Percentiles rank a stretch among this genome's conserved stretches.
These are phyloP conservation scores for Aspergillus saccharolyticus DNA, from an alignment of 495 filamentous ascomycete species.

Conservation along the genomic window DNA sequence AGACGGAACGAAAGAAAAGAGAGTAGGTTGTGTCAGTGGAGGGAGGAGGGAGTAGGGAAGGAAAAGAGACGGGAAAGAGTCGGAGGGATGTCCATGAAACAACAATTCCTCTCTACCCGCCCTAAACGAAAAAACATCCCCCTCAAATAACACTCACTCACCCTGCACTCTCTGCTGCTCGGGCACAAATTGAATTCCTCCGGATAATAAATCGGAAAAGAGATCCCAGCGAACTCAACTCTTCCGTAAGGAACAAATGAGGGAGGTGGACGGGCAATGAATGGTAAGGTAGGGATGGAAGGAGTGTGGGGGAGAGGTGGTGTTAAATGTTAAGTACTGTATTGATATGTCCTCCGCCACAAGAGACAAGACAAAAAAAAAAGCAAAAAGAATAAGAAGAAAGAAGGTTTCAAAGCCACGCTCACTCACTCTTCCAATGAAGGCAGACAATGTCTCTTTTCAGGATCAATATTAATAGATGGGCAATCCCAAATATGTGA, in stretches of 20 bases:
- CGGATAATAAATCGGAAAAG: background rate
- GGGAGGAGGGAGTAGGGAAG: constrained; percentile 2
- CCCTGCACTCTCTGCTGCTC: background rate
- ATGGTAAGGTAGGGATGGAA: background rate
- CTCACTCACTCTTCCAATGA: background rate
- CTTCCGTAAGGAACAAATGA: background rate
- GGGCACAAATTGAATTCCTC: no score
- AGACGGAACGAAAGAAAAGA: constrained; percentile 1
- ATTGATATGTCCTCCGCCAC: no score
- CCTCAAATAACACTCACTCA: constrained; percentile 1
- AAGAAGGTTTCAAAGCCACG: background rate
- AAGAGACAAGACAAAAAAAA: no score
- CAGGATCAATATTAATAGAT: background rate
- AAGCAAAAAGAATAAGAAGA: background rate
- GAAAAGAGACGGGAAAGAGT: constrained; percentile 1
- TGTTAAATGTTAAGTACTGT: no score
- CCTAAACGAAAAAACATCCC: constrained; percentile 22
- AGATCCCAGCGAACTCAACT: background rate
- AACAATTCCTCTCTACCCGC: constrained; percentile 24
- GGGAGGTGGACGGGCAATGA: no score
- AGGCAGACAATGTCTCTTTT: background rate
- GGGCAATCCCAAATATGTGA: no score
- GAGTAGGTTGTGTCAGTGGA: constrained; percentile 8
- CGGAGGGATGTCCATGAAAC: constrained; percentile 3
- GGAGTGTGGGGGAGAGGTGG: background rate